Conservation (phyloP, 257 asterid species). For the Solanum pimpinellifolium region DNA sequence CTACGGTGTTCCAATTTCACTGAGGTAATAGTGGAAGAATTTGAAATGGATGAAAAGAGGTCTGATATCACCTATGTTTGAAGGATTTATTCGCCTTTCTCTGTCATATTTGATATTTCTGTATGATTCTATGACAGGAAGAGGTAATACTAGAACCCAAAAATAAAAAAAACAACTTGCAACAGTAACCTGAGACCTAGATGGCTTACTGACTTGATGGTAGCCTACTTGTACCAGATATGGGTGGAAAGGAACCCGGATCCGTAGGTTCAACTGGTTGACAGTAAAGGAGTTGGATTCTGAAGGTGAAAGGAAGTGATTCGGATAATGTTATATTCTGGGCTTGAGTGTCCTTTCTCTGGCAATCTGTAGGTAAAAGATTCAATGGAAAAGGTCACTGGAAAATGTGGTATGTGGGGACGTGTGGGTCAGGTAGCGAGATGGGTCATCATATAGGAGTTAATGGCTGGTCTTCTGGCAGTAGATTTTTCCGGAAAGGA, state of each 20-base stretch:
- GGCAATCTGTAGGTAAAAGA: neutral
- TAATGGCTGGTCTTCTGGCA: neutral
- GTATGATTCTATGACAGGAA: neutral
- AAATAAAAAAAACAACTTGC: neutral
- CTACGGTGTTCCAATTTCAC: neutral
- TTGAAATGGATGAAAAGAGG: neutral
- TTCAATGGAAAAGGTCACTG: neutral
- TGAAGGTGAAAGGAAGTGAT: neutral
- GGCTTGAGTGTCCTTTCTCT: neutral
- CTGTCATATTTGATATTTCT: neutral
- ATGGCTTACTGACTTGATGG: neutral
- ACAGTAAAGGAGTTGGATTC: neutral
- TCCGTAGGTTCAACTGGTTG: neutral
- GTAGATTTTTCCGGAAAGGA: neutral
- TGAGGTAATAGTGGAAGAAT: neutral
- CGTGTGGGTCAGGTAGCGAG: neutral
- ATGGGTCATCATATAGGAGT: neutral
- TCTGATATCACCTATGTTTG: neutral
- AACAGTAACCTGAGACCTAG: neutral
- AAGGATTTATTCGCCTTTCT: neutral
- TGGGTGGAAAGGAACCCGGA: neutral
- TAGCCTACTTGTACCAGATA: neutral
- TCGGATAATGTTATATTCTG: neutral
- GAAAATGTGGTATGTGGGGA: neutral
- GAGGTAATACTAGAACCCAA: neutral